Evolutionary conservation across 202 grass and related monocot genomes (phyloP), one percentile per base, ranked within the genome.

Genomic region (Musa balbisiana): DNA sequence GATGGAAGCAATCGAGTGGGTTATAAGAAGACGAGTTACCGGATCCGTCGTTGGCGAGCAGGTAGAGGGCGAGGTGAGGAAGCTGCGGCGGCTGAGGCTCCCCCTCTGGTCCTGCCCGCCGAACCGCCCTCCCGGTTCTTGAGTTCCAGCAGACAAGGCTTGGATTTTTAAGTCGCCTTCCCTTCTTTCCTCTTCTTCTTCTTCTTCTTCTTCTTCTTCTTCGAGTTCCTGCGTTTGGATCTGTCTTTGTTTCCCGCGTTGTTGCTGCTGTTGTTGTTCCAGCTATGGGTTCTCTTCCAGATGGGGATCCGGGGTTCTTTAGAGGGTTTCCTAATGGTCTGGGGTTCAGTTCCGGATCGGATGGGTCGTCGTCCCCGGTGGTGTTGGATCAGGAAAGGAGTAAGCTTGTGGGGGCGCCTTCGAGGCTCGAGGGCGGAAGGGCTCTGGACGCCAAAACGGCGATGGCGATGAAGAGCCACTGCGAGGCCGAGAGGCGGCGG

Each of bases 401-500:
- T 12, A 76, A 69, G 25, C 22, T 75, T n/a, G 64, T 76, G 13
- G 59, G 56, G 6, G 63, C 73, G 19, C 64, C 77, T 6, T 51
- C 76, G 13, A 72, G 33, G 22, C 27, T 51, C 73, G 81, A 72
- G 16, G 80, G 60, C 0, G 78, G 70, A 22, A 64, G 69, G 9
- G 75, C 59, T 24, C 80, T 56, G 25, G 73, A 78, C 20, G 85
- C 86, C 20, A 99, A 87, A 80, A 80, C 78, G n/a, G 82, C 76
- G 62, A 84, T 81, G 73, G 91, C 95, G 1, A 81, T 95, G 69
- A 99, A 85, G 84, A 95, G 74, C 77, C 95, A 99, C 60, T 92
- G 95, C 82, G 91, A 99, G 82, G 95, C 85, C 49, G 95, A 99
- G 87, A 90, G 89, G 83, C 87, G 91, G 66, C 80, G 91, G 3